Percentiles rank a stretch among this genome's conserved stretches.
Conservation (phyloP, 768 basidiomycete species). For the Suillus paluster region DNA sequence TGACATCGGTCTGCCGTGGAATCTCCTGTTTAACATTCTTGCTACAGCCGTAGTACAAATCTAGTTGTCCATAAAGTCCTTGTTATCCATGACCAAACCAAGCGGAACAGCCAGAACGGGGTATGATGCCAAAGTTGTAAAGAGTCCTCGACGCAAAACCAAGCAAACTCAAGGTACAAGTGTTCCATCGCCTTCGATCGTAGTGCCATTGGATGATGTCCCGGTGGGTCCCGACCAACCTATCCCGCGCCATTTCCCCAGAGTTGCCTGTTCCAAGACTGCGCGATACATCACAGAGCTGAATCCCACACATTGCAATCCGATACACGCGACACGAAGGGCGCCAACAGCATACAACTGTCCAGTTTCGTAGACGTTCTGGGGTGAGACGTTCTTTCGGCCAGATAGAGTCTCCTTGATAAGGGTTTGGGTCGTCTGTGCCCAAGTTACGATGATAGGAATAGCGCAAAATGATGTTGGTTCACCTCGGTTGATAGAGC, state of each 20-base stretch:
- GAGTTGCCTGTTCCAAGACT: constrained; percentile 64
- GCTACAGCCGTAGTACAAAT: neutral
- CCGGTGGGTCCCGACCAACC: neutral
- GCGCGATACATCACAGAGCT: constrained; percentile 66
- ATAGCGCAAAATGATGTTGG: constrained; percentile 12
- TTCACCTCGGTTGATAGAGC: constrained; percentile 65
- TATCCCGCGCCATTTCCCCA: constrained; percentile 24
- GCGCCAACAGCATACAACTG: constrained; percentile 78
- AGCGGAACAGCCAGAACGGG: neutral
- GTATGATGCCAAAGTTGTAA: constrained; percentile 1
- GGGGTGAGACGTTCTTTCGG: constrained; percentile 78
- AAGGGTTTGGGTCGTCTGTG: constrained; percentile 65
- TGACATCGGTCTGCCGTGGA: neutral
- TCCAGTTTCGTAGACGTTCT: constrained; percentile 73
- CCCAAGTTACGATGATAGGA: constrained; percentile 10
- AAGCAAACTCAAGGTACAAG: neutral
- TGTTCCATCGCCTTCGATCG: neutral
- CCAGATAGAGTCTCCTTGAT: constrained; percentile 73
- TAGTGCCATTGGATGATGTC: neutral
- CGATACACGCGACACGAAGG: constrained; percentile 73
- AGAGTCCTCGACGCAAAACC: neutral
- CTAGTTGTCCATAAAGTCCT: neutral
- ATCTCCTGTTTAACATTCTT: neutral
- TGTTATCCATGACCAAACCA: neutral
- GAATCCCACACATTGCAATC: constrained; percentile 78